These are phyloP conservation scores for Tetradesmus lagerheimii DNA, from an alignment of 139 green algal genomes.

Conservation along the genomic window DNA sequence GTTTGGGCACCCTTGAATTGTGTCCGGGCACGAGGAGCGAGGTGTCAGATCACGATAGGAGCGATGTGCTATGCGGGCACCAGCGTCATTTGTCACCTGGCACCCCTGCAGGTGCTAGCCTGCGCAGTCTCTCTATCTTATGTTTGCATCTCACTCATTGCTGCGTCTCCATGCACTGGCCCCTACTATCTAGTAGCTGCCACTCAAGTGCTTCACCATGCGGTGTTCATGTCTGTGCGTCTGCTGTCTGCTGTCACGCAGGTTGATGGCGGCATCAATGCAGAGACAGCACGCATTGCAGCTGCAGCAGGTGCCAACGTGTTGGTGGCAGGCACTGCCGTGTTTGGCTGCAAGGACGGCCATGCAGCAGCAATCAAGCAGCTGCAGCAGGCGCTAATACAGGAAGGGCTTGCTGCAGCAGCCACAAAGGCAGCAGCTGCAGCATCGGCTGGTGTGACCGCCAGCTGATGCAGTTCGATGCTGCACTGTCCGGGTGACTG, in stretches of 20 bases:
- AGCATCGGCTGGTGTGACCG: neutral
- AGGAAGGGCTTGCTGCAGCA: neutral
- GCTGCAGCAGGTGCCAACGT: slow-evolving; percentile 87
- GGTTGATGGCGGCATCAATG: slow-evolving; percentile 73
- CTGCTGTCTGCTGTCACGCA: neutral
- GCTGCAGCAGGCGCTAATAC: slow-evolving; percentile 39
- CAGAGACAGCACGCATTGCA: slow-evolving; percentile 71
- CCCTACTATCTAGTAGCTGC: no score
- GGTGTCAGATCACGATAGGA: no score
- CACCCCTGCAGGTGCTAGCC: no score
- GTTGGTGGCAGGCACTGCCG: slow-evolving; percentile 86
- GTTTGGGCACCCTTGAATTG: no score
- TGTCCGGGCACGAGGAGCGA: no score
- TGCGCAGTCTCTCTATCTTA: no score
- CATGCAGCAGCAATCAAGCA: neutral
- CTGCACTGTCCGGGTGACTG: no score
- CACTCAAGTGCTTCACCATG: no score
- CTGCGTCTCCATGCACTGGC: no score
- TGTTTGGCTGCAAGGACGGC: slow-evolving; percentile 73
- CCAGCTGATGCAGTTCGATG: neutral
- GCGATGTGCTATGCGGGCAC: no score
- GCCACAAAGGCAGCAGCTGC: neutral
- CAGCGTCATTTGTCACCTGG: no score
- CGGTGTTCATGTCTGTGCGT: neutral
- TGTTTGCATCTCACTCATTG: no score